phyloP scores from a whole-genome alignment of 345 rosid species.

The Anastatica hierochuntica region DNA sequence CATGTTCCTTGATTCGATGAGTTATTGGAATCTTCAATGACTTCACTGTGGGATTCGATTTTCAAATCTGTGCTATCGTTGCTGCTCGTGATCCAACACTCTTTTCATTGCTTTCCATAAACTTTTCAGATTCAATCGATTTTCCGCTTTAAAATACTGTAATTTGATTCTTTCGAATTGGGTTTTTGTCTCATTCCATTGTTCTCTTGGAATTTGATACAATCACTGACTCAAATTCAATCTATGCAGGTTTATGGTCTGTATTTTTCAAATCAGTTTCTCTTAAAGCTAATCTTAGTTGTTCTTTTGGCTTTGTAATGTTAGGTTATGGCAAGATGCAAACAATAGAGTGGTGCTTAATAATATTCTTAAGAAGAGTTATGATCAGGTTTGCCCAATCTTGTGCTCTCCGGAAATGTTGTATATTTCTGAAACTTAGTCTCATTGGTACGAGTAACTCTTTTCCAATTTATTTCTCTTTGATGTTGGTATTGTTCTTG shows the following conservation, averaged over 20 bases:
- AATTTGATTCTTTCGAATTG: no score
- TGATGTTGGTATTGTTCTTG: no score
- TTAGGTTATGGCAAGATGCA: slow-evolving; percentile 96
- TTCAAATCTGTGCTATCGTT: neutral
- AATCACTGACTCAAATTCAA: no score
- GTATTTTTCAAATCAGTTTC: neutral
- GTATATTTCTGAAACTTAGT: neutral
- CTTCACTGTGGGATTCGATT: neutral
- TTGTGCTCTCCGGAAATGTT: neutral
- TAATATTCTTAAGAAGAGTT: slow-evolving; percentile 55
- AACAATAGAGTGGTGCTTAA: slow-evolving; percentile 64
- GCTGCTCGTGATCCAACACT: neutral
- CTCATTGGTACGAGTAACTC: neutral
- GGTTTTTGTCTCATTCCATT: no score
- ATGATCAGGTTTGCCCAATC: slow-evolving; percentile 41
- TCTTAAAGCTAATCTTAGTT: neutral
- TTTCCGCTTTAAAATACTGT: no score
- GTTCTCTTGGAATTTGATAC: no score
- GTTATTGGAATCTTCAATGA: neutral
- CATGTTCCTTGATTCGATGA: neutral
- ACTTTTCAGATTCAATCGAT: no score
- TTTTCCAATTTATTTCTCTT: neutral
- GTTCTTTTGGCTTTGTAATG: no score
- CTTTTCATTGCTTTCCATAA: no score
- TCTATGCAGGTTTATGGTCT: neutral